Percentiles rank a stretch among this genome's conserved stretches.
phyloP scores from a whole-genome alignment of 2,329 filamentous ascomycete genomes.

The Pseudocercospora pini-densiflorae region DNA sequence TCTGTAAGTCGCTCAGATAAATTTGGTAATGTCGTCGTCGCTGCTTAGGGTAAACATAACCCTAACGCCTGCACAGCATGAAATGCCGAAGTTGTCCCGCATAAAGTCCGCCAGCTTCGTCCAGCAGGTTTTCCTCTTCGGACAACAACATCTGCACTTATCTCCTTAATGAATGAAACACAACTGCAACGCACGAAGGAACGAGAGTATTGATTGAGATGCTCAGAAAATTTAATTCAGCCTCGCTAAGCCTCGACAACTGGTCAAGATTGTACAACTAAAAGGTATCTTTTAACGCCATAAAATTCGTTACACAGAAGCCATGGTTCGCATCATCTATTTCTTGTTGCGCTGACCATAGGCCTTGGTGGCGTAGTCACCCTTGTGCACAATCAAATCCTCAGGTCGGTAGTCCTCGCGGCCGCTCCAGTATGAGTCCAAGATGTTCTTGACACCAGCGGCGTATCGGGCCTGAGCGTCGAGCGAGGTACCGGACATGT shows the following conservation, averaged over 20 bases:
- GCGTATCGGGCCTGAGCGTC: slow-evolving; percentile 83
- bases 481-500: slow-evolving; percentile 99
- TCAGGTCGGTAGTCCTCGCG: slow-evolving; percentile 84
- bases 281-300: slow-evolving; percentile 18
- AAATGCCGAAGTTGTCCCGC: neutral
- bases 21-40: neutral
- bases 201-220: neutral
- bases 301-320: slow-evolving; percentile 21
- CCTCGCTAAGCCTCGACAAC: neutral
- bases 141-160: too few species aligned
- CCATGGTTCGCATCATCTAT: slow-evolving; percentile 14
- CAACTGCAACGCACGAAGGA: neutral
- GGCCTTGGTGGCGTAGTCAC: slow-evolving; percentile 93
- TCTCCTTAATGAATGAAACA: too few species aligned
- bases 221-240: neutral
- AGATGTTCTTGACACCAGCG: slow-evolving; percentile 74
- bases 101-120: neutral
- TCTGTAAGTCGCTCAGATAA: neutral
- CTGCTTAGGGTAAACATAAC: neutral
- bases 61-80: neutral
- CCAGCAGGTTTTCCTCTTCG: neutral
- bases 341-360: slow-evolving; percentile 69
- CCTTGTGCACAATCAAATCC: slow-evolving; percentile 87
- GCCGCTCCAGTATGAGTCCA: slow-evolving; percentile 88
- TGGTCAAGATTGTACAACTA: slow-evolving; percentile 7